Percentiles rank a stretch among this genome's conserved stretches.
Evolutionary conservation across 495 filamentous ascomycete species (phyloP).

Genomic region (Neurospora sp.): DNA sequence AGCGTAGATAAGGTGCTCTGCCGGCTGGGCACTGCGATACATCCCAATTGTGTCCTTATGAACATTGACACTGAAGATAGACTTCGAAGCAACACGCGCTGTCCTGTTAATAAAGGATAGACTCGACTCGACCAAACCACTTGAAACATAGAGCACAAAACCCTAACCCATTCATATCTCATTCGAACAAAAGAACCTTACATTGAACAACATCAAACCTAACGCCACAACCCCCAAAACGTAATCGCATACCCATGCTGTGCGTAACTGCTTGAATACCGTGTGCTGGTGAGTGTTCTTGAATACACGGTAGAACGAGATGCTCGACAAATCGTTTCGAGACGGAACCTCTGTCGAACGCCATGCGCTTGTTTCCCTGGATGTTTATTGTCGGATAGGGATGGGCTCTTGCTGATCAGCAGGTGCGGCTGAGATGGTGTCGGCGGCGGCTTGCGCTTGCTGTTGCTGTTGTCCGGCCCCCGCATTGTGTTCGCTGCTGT

Average conservation of each 20-base stretch:
- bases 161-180: not conserved
- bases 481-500: constrained; percentile 11
- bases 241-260: not conserved
- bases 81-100: not conserved
- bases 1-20: not conserved
- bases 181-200: not conserved
- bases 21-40: not conserved
- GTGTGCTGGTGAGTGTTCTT: not conserved
- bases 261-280: not conserved
- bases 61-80: not conserved
- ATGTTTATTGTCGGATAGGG: constrained; percentile 47
- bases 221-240: not conserved
- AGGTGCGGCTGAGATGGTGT: constrained; percentile 3
- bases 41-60: not conserved
- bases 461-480: constrained; percentile 5
- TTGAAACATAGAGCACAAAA: not conserved
- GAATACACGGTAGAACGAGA: not conserved
- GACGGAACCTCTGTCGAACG: not conserved
- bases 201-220: not conserved
- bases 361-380: not conserved
- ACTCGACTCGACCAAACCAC: not conserved
- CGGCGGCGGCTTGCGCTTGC: constrained; percentile 5
- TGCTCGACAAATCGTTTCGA: not conserved
- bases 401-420: constrained; percentile 42
- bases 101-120: not conserved